Evolutionary conservation across 208 protist species (phyloP), one percentile per base, ranked within the genome.

Genomic region (Lotmaria passim): DNA sequence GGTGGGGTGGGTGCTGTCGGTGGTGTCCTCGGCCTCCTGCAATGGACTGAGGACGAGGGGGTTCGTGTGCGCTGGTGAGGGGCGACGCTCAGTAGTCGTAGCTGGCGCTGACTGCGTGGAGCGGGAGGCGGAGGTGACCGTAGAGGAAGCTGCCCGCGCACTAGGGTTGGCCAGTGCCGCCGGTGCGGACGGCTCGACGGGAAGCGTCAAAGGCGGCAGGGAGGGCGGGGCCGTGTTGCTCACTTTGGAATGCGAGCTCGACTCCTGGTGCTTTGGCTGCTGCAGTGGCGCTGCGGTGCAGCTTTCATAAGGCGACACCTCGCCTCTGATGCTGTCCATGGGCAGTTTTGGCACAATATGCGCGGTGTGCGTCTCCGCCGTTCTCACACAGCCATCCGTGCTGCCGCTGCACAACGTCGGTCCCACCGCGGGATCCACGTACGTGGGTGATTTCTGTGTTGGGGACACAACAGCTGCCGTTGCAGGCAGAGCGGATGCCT

Each of bases 1-100:
- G 46, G 31, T 68, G 61, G 44, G 44, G 17, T 28, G 39, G 12
- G 58, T 50, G 58, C 60, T 52, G 33, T 56, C 26, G 5, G 46
- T 50, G 21, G 17, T 66, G 11, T 31, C 43, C 24, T 39, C 24
- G 11, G 23, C 26, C 2, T 44, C 26, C 10, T 43, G 56, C 0
- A 23, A 66, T 3, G 41, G 6, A 17, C 38, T 44, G 47, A 7
- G 41, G 38, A 46, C 6, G 3, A 31, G 39, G 24, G 31, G 48
- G 23, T 33, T 53, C 6, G n/a, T 36, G 23, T 33, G n/a, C 8
- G 34, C 3, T 50, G 39, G 30, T 23, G 30, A n/a, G 30, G 34
- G 4, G 26, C 43, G 67, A 0, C 44, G 58, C 28, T 39, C 47
- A 19, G 34, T 28, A 6, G 56, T n/a, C 8, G 43, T 17, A 5